phyloP scores from a whole-genome alignment of 345 rosid species.

The Lagerstroemia speciosa region DNA sequence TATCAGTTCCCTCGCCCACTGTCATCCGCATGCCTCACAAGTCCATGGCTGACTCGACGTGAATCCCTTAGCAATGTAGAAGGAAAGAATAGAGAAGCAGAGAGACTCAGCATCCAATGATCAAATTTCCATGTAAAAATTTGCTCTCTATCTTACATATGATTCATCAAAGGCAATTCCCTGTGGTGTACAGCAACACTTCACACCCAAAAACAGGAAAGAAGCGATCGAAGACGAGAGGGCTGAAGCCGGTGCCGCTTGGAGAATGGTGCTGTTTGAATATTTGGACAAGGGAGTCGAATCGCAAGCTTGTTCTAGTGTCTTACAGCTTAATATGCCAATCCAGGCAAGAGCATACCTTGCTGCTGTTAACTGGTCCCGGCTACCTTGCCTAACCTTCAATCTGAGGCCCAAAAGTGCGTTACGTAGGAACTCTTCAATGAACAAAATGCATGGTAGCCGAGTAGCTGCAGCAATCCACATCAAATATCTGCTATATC shows the following conservation, averaged over 20 bases:
- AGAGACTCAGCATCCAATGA: neutral
- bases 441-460: neutral
- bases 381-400: neutral
- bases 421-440: neutral
- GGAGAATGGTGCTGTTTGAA: neutral
- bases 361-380: neutral
- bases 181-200: neutral
- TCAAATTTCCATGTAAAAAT: neutral
- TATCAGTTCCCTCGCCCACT: too few relatives aligned
- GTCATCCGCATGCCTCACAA: too few relatives aligned
- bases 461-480: neutral
- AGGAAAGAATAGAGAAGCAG: too few relatives aligned
- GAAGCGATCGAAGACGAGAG: neutral
- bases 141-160: neutral
- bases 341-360: neutral
- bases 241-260: neutral
- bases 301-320: neutral
- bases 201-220: neutral
- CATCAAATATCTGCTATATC: neutral
- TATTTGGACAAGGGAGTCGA: neutral
- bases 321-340: too few relatives aligned
- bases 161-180: neutral
- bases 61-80: too few relatives aligned
- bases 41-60: too few relatives aligned
- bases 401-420: neutral